These are phyloP conservation scores for Stylonectria norvegica DNA, from an alignment of 2,329 filamentous ascomycete species.

Conservation along the genomic window DNA sequence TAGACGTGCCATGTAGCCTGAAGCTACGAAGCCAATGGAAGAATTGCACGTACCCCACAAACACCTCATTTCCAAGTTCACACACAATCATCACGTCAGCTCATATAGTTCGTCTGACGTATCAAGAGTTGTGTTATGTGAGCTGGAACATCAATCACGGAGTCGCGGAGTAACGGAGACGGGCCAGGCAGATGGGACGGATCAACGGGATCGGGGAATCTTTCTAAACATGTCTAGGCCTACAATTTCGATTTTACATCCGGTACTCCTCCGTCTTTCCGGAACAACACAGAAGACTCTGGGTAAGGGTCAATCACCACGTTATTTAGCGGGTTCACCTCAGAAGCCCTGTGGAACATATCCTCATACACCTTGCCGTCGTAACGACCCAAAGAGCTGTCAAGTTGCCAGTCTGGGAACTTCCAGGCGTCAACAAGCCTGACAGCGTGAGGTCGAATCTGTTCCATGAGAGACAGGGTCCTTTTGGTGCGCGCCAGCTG, in stretches of 20 bases:
- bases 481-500: slow-evolving; percentile 63
- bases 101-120: too few relatives aligned
- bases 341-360: slow-evolving; percentile 67
- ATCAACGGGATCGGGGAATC: too few relatives aligned
- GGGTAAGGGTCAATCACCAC: slow-evolving; percentile 72
- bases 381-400: slow-evolving; percentile 64
- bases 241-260: slow-evolving; percentile 15
- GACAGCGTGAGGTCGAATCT: slow-evolving; percentile 71
- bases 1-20: too few relatives aligned
- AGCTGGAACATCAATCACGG: too few relatives aligned
- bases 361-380: slow-evolving; percentile 78
- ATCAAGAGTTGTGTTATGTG: too few relatives aligned
- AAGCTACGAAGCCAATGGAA: too few relatives aligned
- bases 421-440: slow-evolving; percentile 70
- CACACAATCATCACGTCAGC: too few relatives aligned
- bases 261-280: slow-evolving; percentile 6
- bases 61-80: too few relatives aligned
- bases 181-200: too few relatives aligned
- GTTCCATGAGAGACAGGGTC: slow-evolving; percentile 66
- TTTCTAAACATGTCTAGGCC: too few relatives aligned
- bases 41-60: too few relatives aligned
- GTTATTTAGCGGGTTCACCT: slow-evolving; percentile 70
- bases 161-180: too few relatives aligned
- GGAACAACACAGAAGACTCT: slow-evolving; percentile 32
- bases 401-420: slow-evolving; percentile 75